Base-by-base conservation (phyloP, 2,329 filamentous ascomycete species). In the Pezicula carpinea region DNA sequence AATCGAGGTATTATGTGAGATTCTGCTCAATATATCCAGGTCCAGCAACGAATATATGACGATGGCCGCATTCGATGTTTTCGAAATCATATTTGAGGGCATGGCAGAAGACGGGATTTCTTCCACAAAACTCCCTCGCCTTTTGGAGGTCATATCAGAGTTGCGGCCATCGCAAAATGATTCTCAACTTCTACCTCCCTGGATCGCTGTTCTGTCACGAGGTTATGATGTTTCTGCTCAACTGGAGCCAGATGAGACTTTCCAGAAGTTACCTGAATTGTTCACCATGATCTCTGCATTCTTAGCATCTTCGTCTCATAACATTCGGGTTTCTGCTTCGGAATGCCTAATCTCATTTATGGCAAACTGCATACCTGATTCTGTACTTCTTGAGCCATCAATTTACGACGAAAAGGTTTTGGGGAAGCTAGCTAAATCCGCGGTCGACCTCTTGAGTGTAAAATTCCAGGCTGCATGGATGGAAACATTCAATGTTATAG, bases 11-110 rank as follows among this genome's bases (percentile, higher is more conserved):
- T 73, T 99, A 29, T 96, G 91, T 66, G 91, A 97, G 66, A 72
- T 96, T 45, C 72, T 99, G 48, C 80, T 99, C 56, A 83, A 83
- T 56, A 95, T 97, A 52, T 92, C 92, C 23, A 85, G 85, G 62
- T 91, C 87, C 7, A 93, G 83, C 66, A 96, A 95, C 65, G 91
- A 97, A 64, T 95, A 92, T 66, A 84, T 99, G 74, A 95, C 91
- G 26, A 95, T 97, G 85, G 86, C 89, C 10, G 87, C 91, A 0
- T 96, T 99, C 59, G 92, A 96, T 55, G 92, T 97, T 4, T 99
- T 99, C 60, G 93, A 99, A 66, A 86, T 95, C 65, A 95, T 97
- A 38, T 97, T 99, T 56, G 85, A 87, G 58, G 87, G 90, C 6
- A 91, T 99, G 85, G 80, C 75, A n/a, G 80, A 83, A 14, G 86